Evolutionary conservation across 768 basidiomycete genomes (phyloP), one percentile per base, ranked within the genome.

Genomic region (Boletus coccyginus): DNA sequence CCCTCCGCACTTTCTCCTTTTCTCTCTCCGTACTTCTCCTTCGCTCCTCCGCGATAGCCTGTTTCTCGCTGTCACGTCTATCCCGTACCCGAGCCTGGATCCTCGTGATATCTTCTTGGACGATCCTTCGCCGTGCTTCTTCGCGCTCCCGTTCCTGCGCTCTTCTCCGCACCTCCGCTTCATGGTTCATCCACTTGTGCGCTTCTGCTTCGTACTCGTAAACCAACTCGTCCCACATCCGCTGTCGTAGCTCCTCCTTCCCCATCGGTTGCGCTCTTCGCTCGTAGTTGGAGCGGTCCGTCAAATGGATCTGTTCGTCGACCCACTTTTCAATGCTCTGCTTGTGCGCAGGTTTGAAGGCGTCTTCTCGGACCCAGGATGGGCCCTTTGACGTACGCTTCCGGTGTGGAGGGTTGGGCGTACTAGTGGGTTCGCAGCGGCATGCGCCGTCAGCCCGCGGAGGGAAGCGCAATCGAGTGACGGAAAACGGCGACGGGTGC

Each of bases 281-380:
- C 52, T 57, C 61, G 38, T 64, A 58, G 62, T 67, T 65, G 59
- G 70, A 61, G 53, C 66, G 62, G 39, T 72, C 70, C 11, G 63
- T 58, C 40, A 74, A 62, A 56, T 79, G 72, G 46, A 77, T 66
- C 68, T 83, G 85, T 61, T 84, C 78, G 46, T 77, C 69, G 47
- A 88, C 81, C 88, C 89, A 89, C 52, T 80, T 77, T 51, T 86
- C 82, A 33, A 83, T 84, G 62, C 78, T 81, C 64, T 75, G 75
- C 59, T 74, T 77, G 57, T 76, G 73, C 54, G 74, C 74, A 53
- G 75, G 72, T 44, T 73, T 73, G 54, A 73, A 66, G 42, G 73
- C 70, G 59, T 82, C 80, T 67, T 85, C 80, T 48, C 77, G 74
- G 8, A 80, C 80, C 75, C 77, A 74, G 29, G 74, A 63, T 53